These are phyloP conservation scores for Prunella vulgaris DNA, from an alignment of 257 asterid genomes.

Conservation along the genomic window DNA sequence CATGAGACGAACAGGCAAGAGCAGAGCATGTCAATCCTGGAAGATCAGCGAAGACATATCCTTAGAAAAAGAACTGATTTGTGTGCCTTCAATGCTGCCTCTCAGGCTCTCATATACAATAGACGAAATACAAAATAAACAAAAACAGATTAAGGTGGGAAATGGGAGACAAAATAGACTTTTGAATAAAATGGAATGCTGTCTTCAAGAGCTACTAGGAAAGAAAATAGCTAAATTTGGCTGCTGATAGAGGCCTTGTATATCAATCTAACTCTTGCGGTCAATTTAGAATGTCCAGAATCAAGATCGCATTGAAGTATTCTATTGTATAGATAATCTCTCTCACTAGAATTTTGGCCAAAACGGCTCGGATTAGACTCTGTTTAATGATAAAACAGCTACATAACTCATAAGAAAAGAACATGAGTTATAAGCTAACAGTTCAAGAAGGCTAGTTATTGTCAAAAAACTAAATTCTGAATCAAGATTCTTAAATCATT, in stretches of 20 bases:
- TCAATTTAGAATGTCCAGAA: background rate
- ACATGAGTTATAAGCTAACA: background rate
- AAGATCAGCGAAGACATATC: constrained; percentile 43
- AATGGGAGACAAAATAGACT: background rate
- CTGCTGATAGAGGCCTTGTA: background rate
- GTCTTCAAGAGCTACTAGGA: background rate
- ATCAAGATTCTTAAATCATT: constrained; percentile 5
- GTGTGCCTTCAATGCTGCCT: constrained; percentile 20
- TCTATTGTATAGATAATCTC: background rate
- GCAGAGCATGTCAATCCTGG: constrained; percentile 74
- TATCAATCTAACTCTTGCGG: background rate
- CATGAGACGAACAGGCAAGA: constrained; percentile 54
- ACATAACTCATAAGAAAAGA: background rate
- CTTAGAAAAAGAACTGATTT: constrained; percentile 32
- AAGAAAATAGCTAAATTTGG: background rate
- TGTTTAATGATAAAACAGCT: background rate
- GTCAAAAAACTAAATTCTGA: background rate
- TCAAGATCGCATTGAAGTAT: background rate
- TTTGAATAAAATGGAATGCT: background rate
- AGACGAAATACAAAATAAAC: background rate
- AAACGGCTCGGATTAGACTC: background rate
- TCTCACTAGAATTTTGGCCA: background rate
- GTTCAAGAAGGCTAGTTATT: background rate
- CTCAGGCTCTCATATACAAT: constrained; percentile 16
- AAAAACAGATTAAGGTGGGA: background rate